phyloP scores from a whole-genome alignment of 139 green algal species.

The Mesotaenium endlicherianum region DNA sequence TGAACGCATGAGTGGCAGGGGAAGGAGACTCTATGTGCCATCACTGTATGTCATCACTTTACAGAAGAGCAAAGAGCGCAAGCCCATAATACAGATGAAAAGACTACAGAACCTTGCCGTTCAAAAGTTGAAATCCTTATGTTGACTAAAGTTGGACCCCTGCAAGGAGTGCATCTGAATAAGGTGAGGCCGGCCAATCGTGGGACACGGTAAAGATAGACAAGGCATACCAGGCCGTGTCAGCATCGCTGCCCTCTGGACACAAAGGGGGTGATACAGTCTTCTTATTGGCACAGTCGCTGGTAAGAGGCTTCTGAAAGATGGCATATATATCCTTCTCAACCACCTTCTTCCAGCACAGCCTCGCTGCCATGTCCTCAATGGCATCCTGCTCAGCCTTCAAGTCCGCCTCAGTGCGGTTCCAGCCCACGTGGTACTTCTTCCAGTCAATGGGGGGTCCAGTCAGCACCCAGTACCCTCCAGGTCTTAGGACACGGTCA shows the following conservation, averaged over 20 bases:
- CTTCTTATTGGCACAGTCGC: constrained; percentile 15
- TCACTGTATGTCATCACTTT: too few relatives aligned
- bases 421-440: constrained; percentile 12
- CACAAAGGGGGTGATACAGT: constrained; percentile 1
- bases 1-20: too few relatives aligned
- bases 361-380: constrained; percentile 1
- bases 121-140: too few relatives aligned
- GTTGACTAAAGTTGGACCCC: too few relatives aligned
- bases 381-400: constrained; percentile 11
- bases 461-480: constrained; percentile 42
- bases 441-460: constrained; percentile 34
- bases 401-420: constrained; percentile 12
- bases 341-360: constrained; percentile 11
- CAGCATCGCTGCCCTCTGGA: neutral
- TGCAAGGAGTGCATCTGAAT: too few relatives aligned
- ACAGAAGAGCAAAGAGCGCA: too few relatives aligned
- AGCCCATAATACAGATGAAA: too few relatives aligned
- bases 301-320: constrained; percentile 24
- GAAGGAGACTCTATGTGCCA: too few relatives aligned
- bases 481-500: constrained; percentile 31
- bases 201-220: too few relatives aligned
- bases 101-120: too few relatives aligned
- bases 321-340: constrained; percentile 19
- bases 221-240: constrained; percentile 22
- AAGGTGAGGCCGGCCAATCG: too few relatives aligned